Percentiles rank a stretch among this genome's conserved stretches.
phyloP scores from a whole-genome alignment of 2,329 filamentous ascomycete species.

The Didymella segeticola region DNA sequence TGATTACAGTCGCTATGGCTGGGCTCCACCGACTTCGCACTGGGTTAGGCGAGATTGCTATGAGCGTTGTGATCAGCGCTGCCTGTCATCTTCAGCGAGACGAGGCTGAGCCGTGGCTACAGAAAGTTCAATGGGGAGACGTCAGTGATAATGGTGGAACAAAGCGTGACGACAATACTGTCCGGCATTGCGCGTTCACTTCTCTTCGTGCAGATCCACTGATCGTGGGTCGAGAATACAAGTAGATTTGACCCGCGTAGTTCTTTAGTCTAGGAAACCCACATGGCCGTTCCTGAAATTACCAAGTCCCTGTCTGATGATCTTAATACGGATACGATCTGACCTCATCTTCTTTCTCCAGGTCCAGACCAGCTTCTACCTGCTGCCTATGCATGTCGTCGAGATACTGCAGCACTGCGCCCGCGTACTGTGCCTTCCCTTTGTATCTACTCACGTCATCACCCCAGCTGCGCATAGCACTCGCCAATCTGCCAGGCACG shows the following conservation, averaged over 20 bases:
- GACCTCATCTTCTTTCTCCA: slow-evolving; percentile 62
- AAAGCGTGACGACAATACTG: background rate
- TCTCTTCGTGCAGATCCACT: too few relatives aligned
- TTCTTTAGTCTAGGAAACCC: too few relatives aligned
- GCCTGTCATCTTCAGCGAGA: slow-evolving; percentile 27
- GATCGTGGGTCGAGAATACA: slow-evolving; percentile 6
- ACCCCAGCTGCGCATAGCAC: slow-evolving; percentile 81
- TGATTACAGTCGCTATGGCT: slow-evolving; percentile 42
- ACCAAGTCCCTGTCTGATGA: too few relatives aligned
- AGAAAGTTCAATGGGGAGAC: slow-evolving; percentile 23
- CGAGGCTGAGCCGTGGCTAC: slow-evolving; percentile 21
- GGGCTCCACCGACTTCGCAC: slow-evolving; percentile 76
- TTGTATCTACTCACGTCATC: slow-evolving; percentile 80
- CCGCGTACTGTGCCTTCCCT: slow-evolving; percentile 75
- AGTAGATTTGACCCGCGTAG: too few relatives aligned
- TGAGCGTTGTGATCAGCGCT: slow-evolving; percentile 52
- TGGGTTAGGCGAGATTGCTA: slow-evolving; percentile 74
- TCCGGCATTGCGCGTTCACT: slow-evolving; percentile 21
- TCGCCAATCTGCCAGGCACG: slow-evolving; percentile 79
- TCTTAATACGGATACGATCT: slow-evolving; percentile 67
- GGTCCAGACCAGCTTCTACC: slow-evolving; percentile 68
- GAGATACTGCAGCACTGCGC: slow-evolving; percentile 77
- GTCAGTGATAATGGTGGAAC: slow-evolving; percentile 4
- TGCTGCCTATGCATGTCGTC: slow-evolving; percentile 78
- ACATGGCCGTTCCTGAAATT: too few relatives aligned